Conservation (phyloP, 192 early-diverging fungal genomes). For the Backusella psychrophila region DNA sequence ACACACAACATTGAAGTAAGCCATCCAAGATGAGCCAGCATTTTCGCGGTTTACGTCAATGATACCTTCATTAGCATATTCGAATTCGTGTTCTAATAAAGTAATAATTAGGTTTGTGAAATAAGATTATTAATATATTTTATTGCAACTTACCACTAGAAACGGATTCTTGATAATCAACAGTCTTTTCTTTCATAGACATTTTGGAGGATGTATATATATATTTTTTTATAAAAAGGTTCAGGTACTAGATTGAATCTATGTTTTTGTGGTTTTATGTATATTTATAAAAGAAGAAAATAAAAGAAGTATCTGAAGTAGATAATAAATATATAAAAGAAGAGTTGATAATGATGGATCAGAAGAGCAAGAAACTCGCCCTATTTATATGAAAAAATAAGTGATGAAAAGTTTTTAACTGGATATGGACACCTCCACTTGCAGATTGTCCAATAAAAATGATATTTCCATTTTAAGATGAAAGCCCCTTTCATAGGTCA, state of each 20-base stretch:
- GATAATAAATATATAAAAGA: not conserved
- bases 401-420: not conserved
- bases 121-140: not conserved
- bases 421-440: not conserved
- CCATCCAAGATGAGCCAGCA: slow-evolving; percentile 22
- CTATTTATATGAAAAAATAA: not conserved
- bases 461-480: not conserved
- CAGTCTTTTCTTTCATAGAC: slow-evolving; percentile 5
- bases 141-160: not conserved
- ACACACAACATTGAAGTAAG: slow-evolving; percentile 49
- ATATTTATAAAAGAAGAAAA: not conserved
- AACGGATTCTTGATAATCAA: not conserved
- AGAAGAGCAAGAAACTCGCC: not conserved
- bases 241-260: not conserved
- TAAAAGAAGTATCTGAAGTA: not conserved
- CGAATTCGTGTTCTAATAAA: slow-evolving; percentile 7
- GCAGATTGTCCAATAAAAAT: not conserved
- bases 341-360: not conserved
- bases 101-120: not conserved
- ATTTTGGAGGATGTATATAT: not conserved
- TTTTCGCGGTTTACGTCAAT: slow-evolving; percentile 20
- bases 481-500: not conserved
- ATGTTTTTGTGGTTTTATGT: not conserved
- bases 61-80: slow-evolving; percentile 18
- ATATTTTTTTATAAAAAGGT: not conserved